Evolutionary conservation across 352 stramenopile genomes (phyloP).

Genomic region (Globisporangium carolinianum): DNA sequence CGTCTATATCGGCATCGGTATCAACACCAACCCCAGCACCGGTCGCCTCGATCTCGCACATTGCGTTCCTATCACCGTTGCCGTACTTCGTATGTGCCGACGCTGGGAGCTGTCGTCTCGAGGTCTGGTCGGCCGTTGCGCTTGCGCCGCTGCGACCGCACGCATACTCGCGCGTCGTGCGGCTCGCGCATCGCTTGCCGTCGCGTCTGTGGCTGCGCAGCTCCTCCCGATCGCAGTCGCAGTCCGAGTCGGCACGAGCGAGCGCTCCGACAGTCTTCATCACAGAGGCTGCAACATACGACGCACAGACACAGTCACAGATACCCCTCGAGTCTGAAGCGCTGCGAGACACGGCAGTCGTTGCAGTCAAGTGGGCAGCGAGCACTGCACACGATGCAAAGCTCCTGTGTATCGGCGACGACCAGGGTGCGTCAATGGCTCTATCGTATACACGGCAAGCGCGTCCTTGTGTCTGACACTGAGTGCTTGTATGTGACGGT

Average conservation of each 20-base stretch:
- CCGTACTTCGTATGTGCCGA: conserved; percentile 38
- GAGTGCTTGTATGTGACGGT: background rate
- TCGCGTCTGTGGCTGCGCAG: background rate
- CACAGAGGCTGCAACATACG: conserved; percentile 5
- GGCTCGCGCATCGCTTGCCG: conserved; percentile 5
- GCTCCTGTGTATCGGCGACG: conserved; percentile 33
- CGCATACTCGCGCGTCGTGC: conserved; percentile 16
- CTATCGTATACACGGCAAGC: background rate
- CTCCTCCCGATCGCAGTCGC: too few species aligned
- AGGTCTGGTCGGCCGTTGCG: conserved; percentile 32
- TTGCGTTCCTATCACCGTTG: conserved; percentile 30
- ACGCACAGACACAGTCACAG: background rate
- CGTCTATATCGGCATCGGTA: too few species aligned
- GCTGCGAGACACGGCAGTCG: conserved; percentile 3
- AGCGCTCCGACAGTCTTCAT: conserved; percentile 5
- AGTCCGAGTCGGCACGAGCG: background rate
- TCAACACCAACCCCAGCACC: background rate
- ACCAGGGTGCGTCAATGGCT: conserved; percentile 17
- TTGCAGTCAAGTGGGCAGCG: conserved; percentile 21
- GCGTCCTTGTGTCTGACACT: background rate
- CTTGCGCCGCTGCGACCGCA: conserved; percentile 17
- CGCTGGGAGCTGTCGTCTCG: conserved; percentile 18
- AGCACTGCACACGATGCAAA: conserved; percentile 13
- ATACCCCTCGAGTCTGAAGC: background rate
- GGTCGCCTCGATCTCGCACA: conserved; percentile 11